Conservation (phyloP, 208 protist species). For the Dictyostelium gargantuum region DNA sequence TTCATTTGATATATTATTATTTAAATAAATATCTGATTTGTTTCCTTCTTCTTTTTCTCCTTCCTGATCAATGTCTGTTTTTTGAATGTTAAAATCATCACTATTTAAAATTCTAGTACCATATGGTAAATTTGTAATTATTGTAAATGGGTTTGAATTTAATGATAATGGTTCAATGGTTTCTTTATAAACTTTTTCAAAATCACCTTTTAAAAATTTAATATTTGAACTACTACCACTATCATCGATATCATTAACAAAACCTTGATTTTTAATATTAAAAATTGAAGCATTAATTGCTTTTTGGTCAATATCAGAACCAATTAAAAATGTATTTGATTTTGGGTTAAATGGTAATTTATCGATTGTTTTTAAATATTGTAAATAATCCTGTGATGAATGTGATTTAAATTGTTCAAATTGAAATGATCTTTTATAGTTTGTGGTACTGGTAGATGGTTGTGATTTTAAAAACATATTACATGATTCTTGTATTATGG, state of each 20-base stretch:
- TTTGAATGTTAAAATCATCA: background rate
- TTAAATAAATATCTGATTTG: background rate
- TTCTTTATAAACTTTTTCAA: background rate
- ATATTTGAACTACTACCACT: background rate
- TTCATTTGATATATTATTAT: background rate
- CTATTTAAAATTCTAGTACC: constrained; percentile 1
- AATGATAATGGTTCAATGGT: background rate
- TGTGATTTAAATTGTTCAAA: background rate
- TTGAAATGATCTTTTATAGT: background rate
- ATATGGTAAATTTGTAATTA: constrained; percentile 51
- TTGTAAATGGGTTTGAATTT: background rate
- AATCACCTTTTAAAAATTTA: background rate
- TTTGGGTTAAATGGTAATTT: background rate
- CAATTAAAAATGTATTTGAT: background rate
- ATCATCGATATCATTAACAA: background rate
- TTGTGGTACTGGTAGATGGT: background rate
- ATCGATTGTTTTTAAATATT: background rate
- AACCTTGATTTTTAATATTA: background rate
- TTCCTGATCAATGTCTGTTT: no score
- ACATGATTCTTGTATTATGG: background rate
- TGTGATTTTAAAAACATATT: background rate
- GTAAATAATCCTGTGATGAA: background rate
- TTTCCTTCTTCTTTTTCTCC: background rate
- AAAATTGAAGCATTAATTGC: background rate
- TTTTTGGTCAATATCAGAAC: constrained; percentile 23